Evolutionary conservation across 352 stramenopile genomes (phyloP), one percentile per base, ranked within the genome.

Genomic region (Pythium dissotocum): DNA sequence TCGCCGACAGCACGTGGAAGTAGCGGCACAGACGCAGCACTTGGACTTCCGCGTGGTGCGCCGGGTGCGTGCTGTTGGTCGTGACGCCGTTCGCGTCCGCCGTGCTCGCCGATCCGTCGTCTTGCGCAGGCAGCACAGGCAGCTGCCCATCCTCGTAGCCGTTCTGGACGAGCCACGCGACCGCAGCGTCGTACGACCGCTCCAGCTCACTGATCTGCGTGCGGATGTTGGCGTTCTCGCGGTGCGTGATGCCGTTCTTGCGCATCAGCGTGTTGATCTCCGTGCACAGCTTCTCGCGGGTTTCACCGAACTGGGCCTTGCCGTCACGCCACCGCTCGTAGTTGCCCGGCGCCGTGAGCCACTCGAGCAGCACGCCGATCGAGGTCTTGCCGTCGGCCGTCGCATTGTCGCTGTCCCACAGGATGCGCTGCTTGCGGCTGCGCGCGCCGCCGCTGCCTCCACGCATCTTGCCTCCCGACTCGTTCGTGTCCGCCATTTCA

Each of bases 201-300:
- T 92, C 82, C 16, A 90, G 72, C 71, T 92, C 84, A 69, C 79
- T 90, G 67, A 92, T 89, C 73, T 92, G 82, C 60, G 82, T 92
- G 67, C 84, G 84, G 64, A 92, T 90, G 72, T 92, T 90, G 73
- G 82, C 82, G 64, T 92, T 92, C 72, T 89, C 82, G 40, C 84
- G 74, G 65, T 92, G 84, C 61, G 71, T 55, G 61, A 92, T 90
- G 52, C 82, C 84, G 61, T 90, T 72, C 57, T 69, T 78, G 33
- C 76, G 60, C 84, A 92, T 88, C 53, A 72, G 55, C 32, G 67
- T 68, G 67, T 89, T 88, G 76, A 92, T 90, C 78, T 92, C 76
- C 1, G 82, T 85, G 70, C 84, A 92, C 35, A 92, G 72, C 58
- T 76, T 71, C 71, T 92, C 84, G 46, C 82, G 82, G 7, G 84